Conservation (phyloP, 73 alveolate species). For the Breviolum minutum region DNA sequence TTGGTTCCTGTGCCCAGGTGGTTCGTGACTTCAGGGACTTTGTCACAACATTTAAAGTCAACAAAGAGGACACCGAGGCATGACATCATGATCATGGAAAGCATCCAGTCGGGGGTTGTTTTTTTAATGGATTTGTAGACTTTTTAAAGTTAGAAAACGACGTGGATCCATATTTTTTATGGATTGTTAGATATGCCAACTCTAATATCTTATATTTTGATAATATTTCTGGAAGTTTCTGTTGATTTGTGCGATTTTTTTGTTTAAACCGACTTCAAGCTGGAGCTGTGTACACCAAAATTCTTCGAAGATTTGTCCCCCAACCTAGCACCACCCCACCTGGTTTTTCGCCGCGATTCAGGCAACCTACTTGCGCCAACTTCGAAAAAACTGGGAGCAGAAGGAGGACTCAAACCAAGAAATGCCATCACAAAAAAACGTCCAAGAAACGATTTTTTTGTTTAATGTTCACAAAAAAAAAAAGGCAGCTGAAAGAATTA, state of each 20-base stretch:
- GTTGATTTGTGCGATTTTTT: not conserved
- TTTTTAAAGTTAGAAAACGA: not conserved
- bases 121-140: not conserved
- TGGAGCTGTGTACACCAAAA: no score
- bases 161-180: not conserved
- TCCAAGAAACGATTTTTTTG: no score
- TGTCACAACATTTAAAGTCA: not conserved
- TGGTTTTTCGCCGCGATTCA: not conserved
- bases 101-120: not conserved
- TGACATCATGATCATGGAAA: no score
- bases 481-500: no score
- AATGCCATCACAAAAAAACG: no score
- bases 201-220: no score
- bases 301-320: not conserved
- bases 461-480: no score
- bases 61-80: conserved; percentile 9
- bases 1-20: not conserved
- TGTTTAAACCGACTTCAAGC: not conserved
- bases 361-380: conserved; percentile 42
- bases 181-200: not conserved
- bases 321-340: not conserved
- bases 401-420: not conserved
- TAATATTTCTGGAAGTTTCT: not conserved
- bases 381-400: conserved; percentile 35
- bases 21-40: conserved; percentile 35